phyloP scores from a whole-genome alignment of 1,139 yeast genomes.

The Taiozyma onychis region DNA sequence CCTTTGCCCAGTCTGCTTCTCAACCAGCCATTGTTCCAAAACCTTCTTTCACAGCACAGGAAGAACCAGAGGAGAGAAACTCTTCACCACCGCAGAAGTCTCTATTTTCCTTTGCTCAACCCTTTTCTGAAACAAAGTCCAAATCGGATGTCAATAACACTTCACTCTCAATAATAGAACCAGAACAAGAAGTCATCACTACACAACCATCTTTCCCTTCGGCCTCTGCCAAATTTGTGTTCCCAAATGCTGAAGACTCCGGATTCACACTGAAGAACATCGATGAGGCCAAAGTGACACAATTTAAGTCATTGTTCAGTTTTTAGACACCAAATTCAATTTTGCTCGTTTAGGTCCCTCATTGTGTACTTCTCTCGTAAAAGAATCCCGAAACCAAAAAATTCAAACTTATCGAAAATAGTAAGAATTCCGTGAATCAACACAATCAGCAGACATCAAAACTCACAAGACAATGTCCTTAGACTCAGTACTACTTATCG shows the following conservation, averaged over 20 bases:
- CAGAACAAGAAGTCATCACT: neutral
- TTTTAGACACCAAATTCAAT: conserved; percentile 11
- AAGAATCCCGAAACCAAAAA: neutral
- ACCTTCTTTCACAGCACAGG: neutral
- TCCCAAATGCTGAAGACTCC: conserved; percentile 17
- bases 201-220: neutral
- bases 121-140: neutral
- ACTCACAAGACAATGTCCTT: conserved; percentile 16
- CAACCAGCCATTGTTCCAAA: neutral
- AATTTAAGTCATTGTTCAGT: conserved; percentile 14
- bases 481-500: conserved; percentile 73
- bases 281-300: conserved; percentile 16
- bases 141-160: neutral
- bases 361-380: neutral
- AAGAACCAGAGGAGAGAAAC: neutral
- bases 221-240: conserved; percentile 8
- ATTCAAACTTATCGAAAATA: neutral
- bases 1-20: conserved; percentile 2
- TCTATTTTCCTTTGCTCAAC: neutral
- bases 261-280: conserved; percentile 14
- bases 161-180: neutral
- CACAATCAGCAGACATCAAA: neutral
- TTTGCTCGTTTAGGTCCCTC: neutral
- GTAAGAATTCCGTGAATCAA: no score
- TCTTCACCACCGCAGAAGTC: neutral